Conservation (phyloP, 2,329 filamentous ascomycete species). For the Ascochyta koolunga region DNA sequence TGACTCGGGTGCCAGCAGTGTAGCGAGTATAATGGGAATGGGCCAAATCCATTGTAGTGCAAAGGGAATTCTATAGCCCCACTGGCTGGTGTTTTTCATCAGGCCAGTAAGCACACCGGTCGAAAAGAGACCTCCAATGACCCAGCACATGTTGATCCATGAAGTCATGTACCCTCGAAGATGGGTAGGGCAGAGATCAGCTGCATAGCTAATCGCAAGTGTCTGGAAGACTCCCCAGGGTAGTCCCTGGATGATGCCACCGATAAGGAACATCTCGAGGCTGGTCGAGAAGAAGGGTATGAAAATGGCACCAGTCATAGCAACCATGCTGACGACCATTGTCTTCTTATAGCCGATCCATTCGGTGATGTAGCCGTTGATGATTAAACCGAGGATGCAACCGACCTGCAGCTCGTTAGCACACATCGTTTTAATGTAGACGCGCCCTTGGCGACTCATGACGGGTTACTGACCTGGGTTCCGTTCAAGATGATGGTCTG, state of each 20-base stretch:
- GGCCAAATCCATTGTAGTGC: conserved; percentile 79
- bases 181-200: conserved; percentile 68
- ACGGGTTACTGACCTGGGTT: conserved; percentile 39
- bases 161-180: conserved; percentile 62
- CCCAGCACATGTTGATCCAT: conserved; percentile 76
- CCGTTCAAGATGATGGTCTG: conserved; percentile 53
- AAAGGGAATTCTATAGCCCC: conserved; percentile 68
- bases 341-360: conserved; percentile 47
- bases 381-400: conserved; percentile 50
- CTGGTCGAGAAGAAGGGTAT: conserved; percentile 35
- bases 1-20: conserved; percentile 71
- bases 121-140: conserved; percentile 69
- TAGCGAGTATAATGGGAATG: conserved; percentile 66
- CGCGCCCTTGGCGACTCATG: not conserved
- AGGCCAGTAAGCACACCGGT: conserved; percentile 72
- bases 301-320: conserved; percentile 33
- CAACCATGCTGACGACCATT: conserved; percentile 32
- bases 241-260: conserved; percentile 57
- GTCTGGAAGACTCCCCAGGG: conserved; percentile 52
- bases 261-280: conserved; percentile 64
- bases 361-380: conserved; percentile 53
- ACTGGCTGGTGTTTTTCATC: conserved; percentile 66
- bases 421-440: not conserved
- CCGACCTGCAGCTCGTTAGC: conserved; percentile 41
- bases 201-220: conserved; percentile 32